These are phyloP conservation scores for Sporobolomyces roseus DNA, from an alignment of 768 basidiomycete species.

Conservation along the genomic window DNA sequence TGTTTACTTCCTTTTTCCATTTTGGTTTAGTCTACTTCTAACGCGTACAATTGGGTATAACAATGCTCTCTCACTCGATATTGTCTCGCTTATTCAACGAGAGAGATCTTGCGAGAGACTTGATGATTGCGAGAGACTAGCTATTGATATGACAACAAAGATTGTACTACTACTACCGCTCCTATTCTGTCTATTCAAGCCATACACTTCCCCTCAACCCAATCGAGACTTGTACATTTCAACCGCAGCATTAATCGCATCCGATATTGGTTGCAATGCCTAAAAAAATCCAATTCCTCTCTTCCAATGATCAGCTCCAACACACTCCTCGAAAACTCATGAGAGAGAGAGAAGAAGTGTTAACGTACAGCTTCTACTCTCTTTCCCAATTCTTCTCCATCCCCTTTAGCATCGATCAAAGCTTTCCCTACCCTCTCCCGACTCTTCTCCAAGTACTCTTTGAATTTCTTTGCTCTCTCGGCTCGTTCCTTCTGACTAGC, in stretches of 20 bases:
- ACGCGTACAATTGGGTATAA: no score
- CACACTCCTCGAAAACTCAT: not conserved
- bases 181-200: no score
- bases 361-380: slow-evolving; percentile 63
- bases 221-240: slow-evolving; percentile 8
- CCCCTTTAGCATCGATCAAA: slow-evolving; percentile 56
- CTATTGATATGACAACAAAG: no score
- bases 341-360: slow-evolving; percentile 5
- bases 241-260: slow-evolving; percentile 12
- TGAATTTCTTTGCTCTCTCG: slow-evolving; percentile 82
- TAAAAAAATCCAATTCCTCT: not conserved
- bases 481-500: slow-evolving; percentile 66
- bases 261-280: slow-evolving; percentile 7
- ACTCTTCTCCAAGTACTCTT: slow-evolving; percentile 70
- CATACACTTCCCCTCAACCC: no score
- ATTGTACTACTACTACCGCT: no score
- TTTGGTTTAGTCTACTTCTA: no score
- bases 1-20: no score
- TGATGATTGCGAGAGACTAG: no score
- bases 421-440: slow-evolving; percentile 76
- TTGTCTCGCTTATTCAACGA: no score
- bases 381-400: slow-evolving; percentile 56
- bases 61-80: not conserved
- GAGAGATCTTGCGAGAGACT: no score
- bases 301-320: no score